These are phyloP conservation scores for Saccharum spontaneum DNA, from an alignment of 176 grass and related monocot species.

Conservation along the genomic window DNA sequence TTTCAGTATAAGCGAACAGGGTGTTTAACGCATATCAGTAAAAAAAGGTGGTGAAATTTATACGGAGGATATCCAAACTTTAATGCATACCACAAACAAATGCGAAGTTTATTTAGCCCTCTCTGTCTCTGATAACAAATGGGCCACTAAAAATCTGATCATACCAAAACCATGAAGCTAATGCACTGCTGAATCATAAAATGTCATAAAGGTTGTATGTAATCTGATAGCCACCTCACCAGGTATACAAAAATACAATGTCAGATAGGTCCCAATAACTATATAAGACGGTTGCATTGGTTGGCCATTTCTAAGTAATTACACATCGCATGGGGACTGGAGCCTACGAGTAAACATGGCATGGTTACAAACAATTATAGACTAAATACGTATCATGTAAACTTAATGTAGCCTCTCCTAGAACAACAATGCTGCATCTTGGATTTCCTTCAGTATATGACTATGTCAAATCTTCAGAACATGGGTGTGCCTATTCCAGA, in stretches of 20 bases:
- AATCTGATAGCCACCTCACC: background rate
- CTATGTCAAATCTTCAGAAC: background rate
- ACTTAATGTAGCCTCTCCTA: background rate
- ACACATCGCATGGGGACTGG: background rate
- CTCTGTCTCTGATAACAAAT: background rate
- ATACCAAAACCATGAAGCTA: background rate
- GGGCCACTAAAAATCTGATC: background rate
- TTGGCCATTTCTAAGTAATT: background rate
- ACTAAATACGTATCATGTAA: background rate
- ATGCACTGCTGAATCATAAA: background rate
- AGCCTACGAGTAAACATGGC: background rate
- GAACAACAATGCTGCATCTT: slow-evolving; percentile 2
- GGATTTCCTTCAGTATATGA: slow-evolving; percentile 1
- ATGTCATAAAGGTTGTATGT: background rate
- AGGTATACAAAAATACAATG: background rate
- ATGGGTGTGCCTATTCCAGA: background rate
- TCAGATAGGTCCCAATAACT: background rate
- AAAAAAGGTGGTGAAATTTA: background rate
- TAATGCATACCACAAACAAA: background rate
- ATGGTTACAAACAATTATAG: background rate
- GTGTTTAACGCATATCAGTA: no score
- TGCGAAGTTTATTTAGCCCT: background rate
- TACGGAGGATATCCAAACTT: background rate
- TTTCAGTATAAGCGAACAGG: no score
- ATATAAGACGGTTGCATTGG: background rate